phyloP scores from a whole-genome alignment of 257 asterid species.

The Paulownia fortunei region DNA sequence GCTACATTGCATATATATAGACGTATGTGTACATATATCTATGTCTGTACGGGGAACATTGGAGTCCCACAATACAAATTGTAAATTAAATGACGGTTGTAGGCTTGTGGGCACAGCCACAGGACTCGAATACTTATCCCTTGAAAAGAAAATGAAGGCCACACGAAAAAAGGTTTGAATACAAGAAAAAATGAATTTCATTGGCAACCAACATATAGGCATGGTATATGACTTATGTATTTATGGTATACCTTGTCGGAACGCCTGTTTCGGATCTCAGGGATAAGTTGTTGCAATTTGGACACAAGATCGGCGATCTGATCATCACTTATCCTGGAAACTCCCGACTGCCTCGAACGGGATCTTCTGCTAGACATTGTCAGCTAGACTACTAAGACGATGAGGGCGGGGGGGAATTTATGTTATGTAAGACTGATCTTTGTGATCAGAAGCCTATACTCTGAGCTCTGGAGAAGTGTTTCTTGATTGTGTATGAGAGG shows the following conservation, averaged over 20 bases:
- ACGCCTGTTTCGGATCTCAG: slow-evolving; percentile 58
- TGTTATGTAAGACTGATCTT: not conserved
- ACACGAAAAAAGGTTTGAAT: slow-evolving; percentile 31
- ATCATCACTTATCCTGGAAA: slow-evolving; percentile 67
- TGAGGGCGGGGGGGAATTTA: too few species aligned
- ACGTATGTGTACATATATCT: too few species aligned
- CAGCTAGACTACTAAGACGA: not conserved
- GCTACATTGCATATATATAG: not conserved
- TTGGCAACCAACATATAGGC: not conserved
- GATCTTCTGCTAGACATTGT: slow-evolving; percentile 84
- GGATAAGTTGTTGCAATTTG: slow-evolving; percentile 68
- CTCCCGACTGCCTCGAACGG: slow-evolving; percentile 61
- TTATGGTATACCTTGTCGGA: slow-evolving; percentile 61
- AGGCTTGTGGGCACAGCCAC: slow-evolving; percentile 29
- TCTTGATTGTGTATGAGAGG: slow-evolving; percentile 7
- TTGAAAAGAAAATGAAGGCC: slow-evolving; percentile 38
- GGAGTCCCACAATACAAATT: slow-evolving; percentile 43
- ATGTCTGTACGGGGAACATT: slow-evolving; percentile 50
- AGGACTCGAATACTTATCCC: slow-evolving; percentile 27
- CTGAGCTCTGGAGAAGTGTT: not conserved
- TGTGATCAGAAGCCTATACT: not conserved
- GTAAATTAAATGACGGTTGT: slow-evolving; percentile 35
- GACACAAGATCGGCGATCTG: slow-evolving; percentile 78
- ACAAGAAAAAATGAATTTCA: not conserved
- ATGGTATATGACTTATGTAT: not conserved